These are phyloP conservation scores for Elsinoe perseae DNA, from an alignment of 2,329 filamentous ascomycete genomes.

Conservation along the genomic window DNA sequence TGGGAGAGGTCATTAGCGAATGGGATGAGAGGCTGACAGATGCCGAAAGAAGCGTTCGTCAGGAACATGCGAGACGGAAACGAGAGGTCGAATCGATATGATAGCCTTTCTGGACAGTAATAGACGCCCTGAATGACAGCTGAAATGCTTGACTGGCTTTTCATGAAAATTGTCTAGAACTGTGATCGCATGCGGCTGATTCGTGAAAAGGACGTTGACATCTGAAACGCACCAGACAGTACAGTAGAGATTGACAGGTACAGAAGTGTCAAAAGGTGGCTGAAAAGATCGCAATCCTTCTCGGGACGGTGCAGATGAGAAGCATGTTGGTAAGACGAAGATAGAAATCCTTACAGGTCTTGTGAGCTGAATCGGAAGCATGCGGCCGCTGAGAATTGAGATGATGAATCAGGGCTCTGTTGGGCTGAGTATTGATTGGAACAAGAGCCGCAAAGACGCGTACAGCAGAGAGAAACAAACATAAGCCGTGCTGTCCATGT, in stretches of 20 bases:
- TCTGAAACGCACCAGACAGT: constrained; percentile 1
- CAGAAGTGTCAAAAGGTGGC: neutral
- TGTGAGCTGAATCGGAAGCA: neutral
- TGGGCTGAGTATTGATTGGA: neutral
- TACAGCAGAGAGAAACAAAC: constrained; percentile 1
- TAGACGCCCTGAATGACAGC: constrained; percentile 3
- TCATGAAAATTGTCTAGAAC: neutral
- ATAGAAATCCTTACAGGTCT: neutral
- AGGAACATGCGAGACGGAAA: constrained; percentile 52
- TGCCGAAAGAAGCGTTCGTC: constrained; percentile 57
- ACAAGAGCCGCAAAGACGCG: neutral
- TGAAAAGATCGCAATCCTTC: neutral
- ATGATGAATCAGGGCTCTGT: constrained; percentile 3
- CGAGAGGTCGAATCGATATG: constrained; percentile 42
- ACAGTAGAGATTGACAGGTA: neutral
- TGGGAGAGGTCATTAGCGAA: constrained; percentile 61
- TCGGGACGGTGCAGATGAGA: neutral
- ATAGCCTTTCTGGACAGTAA: constrained; percentile 3
- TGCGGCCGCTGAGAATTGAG: neutral
- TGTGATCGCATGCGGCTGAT: neutral
- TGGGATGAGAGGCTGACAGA: constrained; percentile 60
- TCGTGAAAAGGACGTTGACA: neutral
- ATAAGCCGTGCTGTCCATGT: neutral
- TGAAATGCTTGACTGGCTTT: neutral
- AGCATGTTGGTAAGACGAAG: constrained; percentile 3